phyloP scores from a whole-genome alignment of 1,284 basidiomycete species.

The Athelia sp. region DNA sequence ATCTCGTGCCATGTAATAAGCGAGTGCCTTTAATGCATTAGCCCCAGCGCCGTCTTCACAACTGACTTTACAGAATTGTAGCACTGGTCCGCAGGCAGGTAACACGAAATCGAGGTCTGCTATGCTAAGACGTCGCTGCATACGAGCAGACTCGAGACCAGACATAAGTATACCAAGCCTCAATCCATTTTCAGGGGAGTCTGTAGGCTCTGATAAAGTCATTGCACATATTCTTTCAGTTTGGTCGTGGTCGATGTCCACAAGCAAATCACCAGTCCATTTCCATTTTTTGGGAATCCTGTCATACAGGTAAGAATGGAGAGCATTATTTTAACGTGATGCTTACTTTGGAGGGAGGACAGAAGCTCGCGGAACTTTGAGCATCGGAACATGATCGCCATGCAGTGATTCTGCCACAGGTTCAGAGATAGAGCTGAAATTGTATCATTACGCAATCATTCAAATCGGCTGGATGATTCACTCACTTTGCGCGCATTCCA shows the following conservation, averaged over 20 bases:
- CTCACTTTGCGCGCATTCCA: too few species aligned
- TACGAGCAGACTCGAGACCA: constrained; percentile 32
- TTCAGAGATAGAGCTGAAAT: background rate
- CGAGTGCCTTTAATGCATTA: constrained; percentile 37
- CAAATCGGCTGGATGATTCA: too few species aligned
- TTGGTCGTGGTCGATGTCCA: constrained; percentile 21
- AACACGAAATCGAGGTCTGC: constrained; percentile 41
- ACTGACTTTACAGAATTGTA: constrained; percentile 46
- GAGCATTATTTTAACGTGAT: background rate
- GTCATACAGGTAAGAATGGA: background rate
- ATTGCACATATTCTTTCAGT: constrained; percentile 43
- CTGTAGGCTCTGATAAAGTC: constrained; percentile 38
- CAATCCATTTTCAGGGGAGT: constrained; percentile 35
- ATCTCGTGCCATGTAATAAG: constrained; percentile 38
- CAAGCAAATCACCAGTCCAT: constrained; percentile 29
- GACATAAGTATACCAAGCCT: constrained; percentile 42
- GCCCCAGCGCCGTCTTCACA: constrained; percentile 33
- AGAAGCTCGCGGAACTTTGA: background rate
- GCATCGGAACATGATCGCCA: background rate
- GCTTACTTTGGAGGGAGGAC: constrained; percentile 19
- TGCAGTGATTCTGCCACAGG: background rate
- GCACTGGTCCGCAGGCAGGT: constrained; percentile 38
- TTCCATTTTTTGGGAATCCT: constrained; percentile 27
- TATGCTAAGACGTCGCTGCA: constrained; percentile 42
- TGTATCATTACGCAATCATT: background rate